These are phyloP conservation scores for Fusarium anthophilum DNA, from an alignment of 2,329 filamentous ascomycete species.

Conservation along the genomic window DNA sequence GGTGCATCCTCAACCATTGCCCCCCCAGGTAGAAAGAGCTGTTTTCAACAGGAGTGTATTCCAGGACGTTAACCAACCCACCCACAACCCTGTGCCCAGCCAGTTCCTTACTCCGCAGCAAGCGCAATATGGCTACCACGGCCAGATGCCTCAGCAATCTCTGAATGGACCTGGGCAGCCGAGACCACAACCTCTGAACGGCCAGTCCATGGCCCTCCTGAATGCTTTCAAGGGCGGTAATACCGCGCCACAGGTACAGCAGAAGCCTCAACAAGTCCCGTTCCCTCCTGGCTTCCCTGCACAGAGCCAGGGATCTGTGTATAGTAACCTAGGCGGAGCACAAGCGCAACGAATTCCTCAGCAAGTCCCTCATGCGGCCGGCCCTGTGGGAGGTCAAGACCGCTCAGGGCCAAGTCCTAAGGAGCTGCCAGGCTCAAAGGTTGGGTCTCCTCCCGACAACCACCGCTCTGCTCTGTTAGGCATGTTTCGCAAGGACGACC, in stretches of 20 bases:
- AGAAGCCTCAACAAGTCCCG: slow-evolving; percentile 30
- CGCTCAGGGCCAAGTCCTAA: slow-evolving; percentile 41
- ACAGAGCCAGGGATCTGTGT: slow-evolving; percentile 21
- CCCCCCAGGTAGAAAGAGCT: slow-evolving; percentile 64
- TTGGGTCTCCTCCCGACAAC: slow-evolving; percentile 36
- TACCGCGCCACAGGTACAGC: slow-evolving; percentile 29
- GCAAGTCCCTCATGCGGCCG: slow-evolving; percentile 16
- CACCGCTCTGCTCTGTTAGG: slow-evolving; percentile 62
- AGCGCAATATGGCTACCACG: slow-evolving; percentile 37
- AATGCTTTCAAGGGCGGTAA: slow-evolving; percentile 54
- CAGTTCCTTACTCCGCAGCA: slow-evolving; percentile 36
- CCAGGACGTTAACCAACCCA: slow-evolving; percentile 39
- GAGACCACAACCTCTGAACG: slow-evolving; percentile 48
- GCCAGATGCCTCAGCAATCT: slow-evolving; percentile 30
- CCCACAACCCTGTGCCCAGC: slow-evolving; percentile 1
- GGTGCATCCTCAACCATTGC: slow-evolving; percentile 60
- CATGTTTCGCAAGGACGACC: slow-evolving; percentile 61
- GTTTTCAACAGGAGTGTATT: slow-evolving; percentile 55
- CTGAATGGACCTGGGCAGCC: slow-evolving; percentile 15
- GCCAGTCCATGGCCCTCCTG: slow-evolving; percentile 55
- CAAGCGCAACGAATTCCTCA: slow-evolving; percentile 15
- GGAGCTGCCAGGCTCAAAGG: slow-evolving; percentile 42
- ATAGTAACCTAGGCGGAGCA: slow-evolving; percentile 15
- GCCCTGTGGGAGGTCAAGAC: neutral
- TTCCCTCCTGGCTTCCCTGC: slow-evolving; percentile 4